Evolutionary conservation across 345 rosid genomes (phyloP).

Genomic region (Schrenkiella parvula): DNA sequence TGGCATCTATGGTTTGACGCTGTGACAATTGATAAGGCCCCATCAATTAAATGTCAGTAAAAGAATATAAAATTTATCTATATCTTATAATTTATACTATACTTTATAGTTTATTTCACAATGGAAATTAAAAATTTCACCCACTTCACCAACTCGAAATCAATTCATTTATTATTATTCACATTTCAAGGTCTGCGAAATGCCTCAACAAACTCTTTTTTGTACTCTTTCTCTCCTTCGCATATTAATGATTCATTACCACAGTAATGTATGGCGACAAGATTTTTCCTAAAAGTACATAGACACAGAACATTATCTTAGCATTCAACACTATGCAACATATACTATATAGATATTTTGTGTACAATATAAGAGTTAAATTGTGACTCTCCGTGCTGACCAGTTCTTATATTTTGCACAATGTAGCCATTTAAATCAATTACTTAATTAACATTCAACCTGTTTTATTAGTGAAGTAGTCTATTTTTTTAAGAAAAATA

Average conservation of each 20-base stretch:
- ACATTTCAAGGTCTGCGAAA: constrained; percentile 4
- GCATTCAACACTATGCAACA: not conserved
- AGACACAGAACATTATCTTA: not conserved
- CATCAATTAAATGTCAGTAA: constrained; percentile 20
- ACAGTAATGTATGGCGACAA: constrained; percentile 6
- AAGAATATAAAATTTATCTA: not conserved
- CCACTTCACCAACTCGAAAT: constrained; percentile 31
- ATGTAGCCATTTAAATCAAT: not conserved
- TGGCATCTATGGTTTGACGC: not conserved
- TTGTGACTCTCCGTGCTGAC: not conserved
- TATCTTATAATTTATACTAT: not conserved
- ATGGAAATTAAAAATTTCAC: constrained; percentile 15
- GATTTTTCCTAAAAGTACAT: not conserved
- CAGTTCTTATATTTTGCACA: not conserved
- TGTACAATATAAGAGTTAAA: not conserved
- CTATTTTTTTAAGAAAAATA: not conserved
- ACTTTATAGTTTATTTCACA: not conserved
- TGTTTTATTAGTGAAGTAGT: not conserved
- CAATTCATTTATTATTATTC: not conserved
- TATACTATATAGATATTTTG: not conserved
- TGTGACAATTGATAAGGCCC: constrained; percentile 3
- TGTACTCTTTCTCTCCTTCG: not conserved
- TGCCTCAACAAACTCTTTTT: not conserved
- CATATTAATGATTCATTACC: constrained; percentile 5
- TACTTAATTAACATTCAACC: not conserved